These are phyloP conservation scores for Penicillium brasilianum DNA, from an alignment of 2,329 filamentous ascomycete species.

Conservation along the genomic window DNA sequence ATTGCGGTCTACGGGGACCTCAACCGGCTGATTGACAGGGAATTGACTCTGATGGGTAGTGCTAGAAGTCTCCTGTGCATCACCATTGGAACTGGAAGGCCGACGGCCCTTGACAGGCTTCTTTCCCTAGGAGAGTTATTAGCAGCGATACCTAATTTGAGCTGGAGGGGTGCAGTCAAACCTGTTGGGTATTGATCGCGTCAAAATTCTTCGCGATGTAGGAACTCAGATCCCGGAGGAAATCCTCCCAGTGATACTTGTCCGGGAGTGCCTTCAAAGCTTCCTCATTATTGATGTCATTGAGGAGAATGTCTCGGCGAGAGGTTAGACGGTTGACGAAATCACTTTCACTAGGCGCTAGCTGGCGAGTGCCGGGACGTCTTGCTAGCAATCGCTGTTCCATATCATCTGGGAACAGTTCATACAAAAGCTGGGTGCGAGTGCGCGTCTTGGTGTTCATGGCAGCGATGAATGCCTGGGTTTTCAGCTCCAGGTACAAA, in stretches of 20 bases:
- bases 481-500: conserved; percentile 68
- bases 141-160: conserved; percentile 14
- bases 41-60: conserved; percentile 51
- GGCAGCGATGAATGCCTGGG: conserved; percentile 68
- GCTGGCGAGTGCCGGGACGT: conserved; percentile 58
- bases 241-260: conserved; percentile 68
- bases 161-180: conserved; percentile 31
- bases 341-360: conserved; percentile 64
- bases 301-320: conserved; percentile 62
- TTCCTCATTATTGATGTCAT: conserved; percentile 58
- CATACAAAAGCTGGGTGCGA: conserved; percentile 62
- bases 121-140: conserved; percentile 39
- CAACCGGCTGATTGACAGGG: conserved; percentile 45
- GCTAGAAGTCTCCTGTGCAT: conserved; percentile 42
- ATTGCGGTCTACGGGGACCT: conserved; percentile 47
- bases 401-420: conserved; percentile 64
- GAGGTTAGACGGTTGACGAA: conserved; percentile 62
- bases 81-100: conserved; percentile 43
- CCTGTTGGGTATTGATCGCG: conserved; percentile 54
- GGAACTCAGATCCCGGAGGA: conserved; percentile 62
- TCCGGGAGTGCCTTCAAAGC: conserved; percentile 57
- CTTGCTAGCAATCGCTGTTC: conserved; percentile 59
- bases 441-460: conserved; percentile 61
- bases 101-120: conserved; percentile 47
- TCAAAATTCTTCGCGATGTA: conserved; percentile 66